Percentiles rank a stretch among this genome's conserved stretches.
These are phyloP conservation scores for Globisporangium paddicum DNA, from an alignment of 352 stramenopile genomes.

Conservation along the genomic window DNA sequence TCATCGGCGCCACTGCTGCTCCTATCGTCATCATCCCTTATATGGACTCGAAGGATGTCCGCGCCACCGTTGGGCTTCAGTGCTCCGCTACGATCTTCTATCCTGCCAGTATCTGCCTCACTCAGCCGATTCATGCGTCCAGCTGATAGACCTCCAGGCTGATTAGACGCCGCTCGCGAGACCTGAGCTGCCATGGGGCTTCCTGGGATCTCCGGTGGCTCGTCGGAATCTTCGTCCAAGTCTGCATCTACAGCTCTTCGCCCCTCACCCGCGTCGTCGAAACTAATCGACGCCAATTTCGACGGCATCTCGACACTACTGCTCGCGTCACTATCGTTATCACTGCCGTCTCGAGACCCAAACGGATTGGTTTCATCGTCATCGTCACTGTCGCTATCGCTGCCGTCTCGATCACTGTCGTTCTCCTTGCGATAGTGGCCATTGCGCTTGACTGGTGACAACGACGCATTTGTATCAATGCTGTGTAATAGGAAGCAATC, in stretches of 20 bases:
- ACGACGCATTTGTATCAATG: constrained; percentile 49
- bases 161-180: background rate
- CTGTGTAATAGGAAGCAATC: constrained; percentile 12
- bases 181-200: constrained; percentile 41
- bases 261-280: constrained; percentile 4
- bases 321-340: constrained; percentile 17
- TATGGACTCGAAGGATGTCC: constrained; percentile 17
- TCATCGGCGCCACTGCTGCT: constrained; percentile 16
- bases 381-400: constrained; percentile 3
- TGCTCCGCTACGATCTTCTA: background rate
- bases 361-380: background rate
- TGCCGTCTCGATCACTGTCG: background rate
- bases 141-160: background rate
- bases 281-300: constrained; percentile 2
- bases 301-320: constrained; percentile 10
- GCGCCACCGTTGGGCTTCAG: background rate
- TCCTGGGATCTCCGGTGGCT: constrained; percentile 68
- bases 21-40: constrained; percentile 1
- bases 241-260: constrained; percentile 7
- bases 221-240: constrained; percentile 28
- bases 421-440: background rate
- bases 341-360: constrained; percentile 1
- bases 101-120: background rate
- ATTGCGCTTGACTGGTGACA: constrained; percentile 24
- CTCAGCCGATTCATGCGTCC: background rate